Evolutionary conservation across 495 filamentous ascomycete genomes (phyloP).

Genomic region (Bacidia rubella): DNA sequence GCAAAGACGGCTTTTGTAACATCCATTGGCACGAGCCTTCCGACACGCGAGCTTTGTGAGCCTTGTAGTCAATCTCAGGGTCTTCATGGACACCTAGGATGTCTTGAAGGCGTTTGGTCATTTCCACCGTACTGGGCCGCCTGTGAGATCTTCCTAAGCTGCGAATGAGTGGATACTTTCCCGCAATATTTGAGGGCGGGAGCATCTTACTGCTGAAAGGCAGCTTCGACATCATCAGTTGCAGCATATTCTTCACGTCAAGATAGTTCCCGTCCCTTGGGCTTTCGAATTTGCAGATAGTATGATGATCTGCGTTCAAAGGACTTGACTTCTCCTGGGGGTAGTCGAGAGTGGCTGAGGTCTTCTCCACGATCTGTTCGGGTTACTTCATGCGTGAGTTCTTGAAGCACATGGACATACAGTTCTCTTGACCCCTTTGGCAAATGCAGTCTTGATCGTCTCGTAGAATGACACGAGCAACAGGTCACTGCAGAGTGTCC

Average conservation of each 20-base stretch:
- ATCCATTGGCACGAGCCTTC: slow-evolving; percentile 6
- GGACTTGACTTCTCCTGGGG: slow-evolving; percentile 25
- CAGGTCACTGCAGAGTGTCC: slow-evolving; percentile 24
- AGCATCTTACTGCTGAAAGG: neutral
- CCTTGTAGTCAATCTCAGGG: slow-evolving; percentile 18
- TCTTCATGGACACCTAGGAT: slow-evolving; percentile 17
- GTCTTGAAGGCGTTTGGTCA: slow-evolving; percentile 13
- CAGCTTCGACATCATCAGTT: neutral
- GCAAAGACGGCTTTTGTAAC: slow-evolving; percentile 12
- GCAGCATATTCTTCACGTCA: slow-evolving; percentile 21
- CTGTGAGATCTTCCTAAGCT: neutral
- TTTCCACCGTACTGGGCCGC: neutral
- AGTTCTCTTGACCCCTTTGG: neutral
- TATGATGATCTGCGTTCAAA: slow-evolving; percentile 33
- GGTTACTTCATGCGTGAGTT: slow-evolving; percentile 5
- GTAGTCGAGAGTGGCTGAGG: slow-evolving; percentile 30
- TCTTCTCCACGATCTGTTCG: slow-evolving; percentile 27
- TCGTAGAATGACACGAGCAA: slow-evolving; percentile 38
- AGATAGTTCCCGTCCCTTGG: slow-evolving; percentile 29
- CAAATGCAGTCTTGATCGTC: slow-evolving; percentile 22
- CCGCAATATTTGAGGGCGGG: neutral
- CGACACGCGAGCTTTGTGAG: neutral
- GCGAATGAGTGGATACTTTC: neutral
- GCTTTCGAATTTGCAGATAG: slow-evolving; percentile 32
- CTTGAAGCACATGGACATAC: neutral